Percentiles rank a stretch among this genome's conserved stretches.
Evolutionary conservation across 2,329 filamentous ascomycete genomes (phyloP).

Genomic region (Cercospora sp.): DNA sequence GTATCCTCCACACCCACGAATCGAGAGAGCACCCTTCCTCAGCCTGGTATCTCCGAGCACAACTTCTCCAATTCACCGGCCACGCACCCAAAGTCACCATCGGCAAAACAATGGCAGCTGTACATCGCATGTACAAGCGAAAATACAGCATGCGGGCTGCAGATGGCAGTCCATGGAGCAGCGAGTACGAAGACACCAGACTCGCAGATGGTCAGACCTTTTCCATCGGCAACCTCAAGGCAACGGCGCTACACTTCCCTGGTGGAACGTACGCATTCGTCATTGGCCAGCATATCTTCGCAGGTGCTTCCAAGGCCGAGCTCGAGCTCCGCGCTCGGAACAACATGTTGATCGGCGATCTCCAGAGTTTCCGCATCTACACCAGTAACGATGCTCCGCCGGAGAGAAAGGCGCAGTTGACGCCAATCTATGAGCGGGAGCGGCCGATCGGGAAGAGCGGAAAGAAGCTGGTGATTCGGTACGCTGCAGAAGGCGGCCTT

Average conservation of each 20-base stretch:
- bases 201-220: conserved; percentile 28
- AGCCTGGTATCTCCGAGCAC: conserved; percentile 31
- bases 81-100: conserved; percentile 24
- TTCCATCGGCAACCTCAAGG: conserved; percentile 22
- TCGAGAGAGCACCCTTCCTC: conserved; percentile 23
- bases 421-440: conserved; percentile 23
- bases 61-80: conserved; percentile 23
- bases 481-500: conserved; percentile 19
- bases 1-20: conserved; percentile 30
- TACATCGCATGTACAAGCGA: conserved; percentile 27
- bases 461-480: conserved; percentile 26
- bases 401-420: conserved; percentile 20
- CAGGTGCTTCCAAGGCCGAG: conserved; percentile 21
- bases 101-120: conserved; percentile 23
- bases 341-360: conserved; percentile 9
- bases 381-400: conserved; percentile 24
- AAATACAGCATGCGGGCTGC: conserved; percentile 27
- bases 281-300: conserved; percentile 27
- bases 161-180: conserved; percentile 20
- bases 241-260: conserved; percentile 23
- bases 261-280: conserved; percentile 27
- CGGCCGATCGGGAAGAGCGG: conserved; percentile 4
- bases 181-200: conserved; percentile 19
- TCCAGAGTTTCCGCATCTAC: conserved; percentile 26
- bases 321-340: conserved; percentile 18